Evolutionary conservation across 139 green algal species (phyloP), one percentile per base, ranked within the genome.

Genomic region (Picochlorum sp.): DNA sequence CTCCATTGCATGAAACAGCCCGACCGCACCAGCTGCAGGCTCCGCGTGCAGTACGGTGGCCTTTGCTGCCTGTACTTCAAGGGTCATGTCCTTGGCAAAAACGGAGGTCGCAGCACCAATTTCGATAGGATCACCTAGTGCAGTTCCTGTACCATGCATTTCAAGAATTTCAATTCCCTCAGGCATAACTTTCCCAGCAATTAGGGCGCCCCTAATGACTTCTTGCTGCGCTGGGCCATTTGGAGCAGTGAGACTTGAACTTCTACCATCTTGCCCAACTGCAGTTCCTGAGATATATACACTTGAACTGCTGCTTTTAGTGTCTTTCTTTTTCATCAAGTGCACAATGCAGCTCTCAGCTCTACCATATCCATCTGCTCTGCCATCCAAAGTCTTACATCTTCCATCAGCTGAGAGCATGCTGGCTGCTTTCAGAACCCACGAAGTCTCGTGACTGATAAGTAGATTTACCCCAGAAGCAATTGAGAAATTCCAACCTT

Each of bases 201-300:
- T 84, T 9, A 62, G 28, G 16, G 56, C 26, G 1, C 57, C 34
- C 2, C 74, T 67, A 0, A 96, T 71, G 11, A 89, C 88, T 4
- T 50, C 71, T 68, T 94, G 88, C 82, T 96, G 90, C 18, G 82
- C 79, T 6, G 86, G 88, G 1, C 90, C 90, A 60, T 90, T 91
- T 45, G 90, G 90, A 1, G 89, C 90, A 0, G 88, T 97, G 14
- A 97, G 75, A 49, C 69, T 78, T 71, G 78, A 90, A 67, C 81
- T 90, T 20, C 89, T 75, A 1, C 90, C 90, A 70, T 97, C 90
- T 74, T 96, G 90, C 71, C 94, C 93, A 16, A 95, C 86, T 0
- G 77, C 77, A 11, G 77, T 83, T 4, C 81, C 87, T 2, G 56
- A 14, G 20, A 92, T 28, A 1, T 86, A 23, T 8, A 73, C 77